phyloP scores from a whole-genome alignment of 768 basidiomycete species.

The Pholiota conissans region DNA sequence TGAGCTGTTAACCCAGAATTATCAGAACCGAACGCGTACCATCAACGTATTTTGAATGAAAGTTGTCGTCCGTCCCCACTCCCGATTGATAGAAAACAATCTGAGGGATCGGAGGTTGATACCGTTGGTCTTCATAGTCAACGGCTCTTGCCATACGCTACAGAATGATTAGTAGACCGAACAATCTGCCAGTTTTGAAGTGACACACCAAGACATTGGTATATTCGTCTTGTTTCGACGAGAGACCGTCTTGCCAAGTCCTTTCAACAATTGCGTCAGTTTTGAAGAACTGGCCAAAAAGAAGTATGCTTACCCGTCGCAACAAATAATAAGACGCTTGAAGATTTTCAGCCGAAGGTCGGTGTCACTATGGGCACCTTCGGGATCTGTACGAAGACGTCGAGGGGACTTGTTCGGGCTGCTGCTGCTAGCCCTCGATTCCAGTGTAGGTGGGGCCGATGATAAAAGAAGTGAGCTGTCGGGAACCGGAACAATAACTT shows the following conservation, averaged over 20 bases:
- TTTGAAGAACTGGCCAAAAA: background rate
- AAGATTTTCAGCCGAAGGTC: slow-evolving; percentile 24
- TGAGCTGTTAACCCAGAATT: background rate
- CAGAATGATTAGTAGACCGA: background rate
- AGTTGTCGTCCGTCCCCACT: slow-evolving; percentile 54
- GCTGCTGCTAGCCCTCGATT: background rate
- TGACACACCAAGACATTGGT: slow-evolving; percentile 55
- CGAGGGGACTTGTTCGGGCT: slow-evolving; percentile 31
- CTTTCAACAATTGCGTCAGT: slow-evolving; percentile 31
- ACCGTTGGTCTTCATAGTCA: slow-evolving; percentile 46
- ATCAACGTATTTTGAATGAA: slow-evolving; percentile 61
- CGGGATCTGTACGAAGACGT: slow-evolving; percentile 33
- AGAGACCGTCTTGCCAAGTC: slow-evolving; percentile 72
- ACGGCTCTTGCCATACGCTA: slow-evolving; percentile 58
- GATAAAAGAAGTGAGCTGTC: background rate
- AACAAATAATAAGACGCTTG: slow-evolving; percentile 72
- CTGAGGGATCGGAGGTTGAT: slow-evolving; percentile 47
- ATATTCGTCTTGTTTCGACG: slow-evolving; percentile 43
- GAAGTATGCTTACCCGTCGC: slow-evolving; percentile 62
- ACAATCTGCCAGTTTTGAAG: background rate
- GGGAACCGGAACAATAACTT: background rate
- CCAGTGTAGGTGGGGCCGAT: background rate
- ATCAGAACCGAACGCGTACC: slow-evolving; percentile 34
- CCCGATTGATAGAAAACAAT: slow-evolving; percentile 67
- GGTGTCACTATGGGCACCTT: slow-evolving; percentile 15